Evolutionary conservation across 2,329 filamentous ascomycete species (phyloP).

Genomic region (Chrysoporthe austroafricana): DNA sequence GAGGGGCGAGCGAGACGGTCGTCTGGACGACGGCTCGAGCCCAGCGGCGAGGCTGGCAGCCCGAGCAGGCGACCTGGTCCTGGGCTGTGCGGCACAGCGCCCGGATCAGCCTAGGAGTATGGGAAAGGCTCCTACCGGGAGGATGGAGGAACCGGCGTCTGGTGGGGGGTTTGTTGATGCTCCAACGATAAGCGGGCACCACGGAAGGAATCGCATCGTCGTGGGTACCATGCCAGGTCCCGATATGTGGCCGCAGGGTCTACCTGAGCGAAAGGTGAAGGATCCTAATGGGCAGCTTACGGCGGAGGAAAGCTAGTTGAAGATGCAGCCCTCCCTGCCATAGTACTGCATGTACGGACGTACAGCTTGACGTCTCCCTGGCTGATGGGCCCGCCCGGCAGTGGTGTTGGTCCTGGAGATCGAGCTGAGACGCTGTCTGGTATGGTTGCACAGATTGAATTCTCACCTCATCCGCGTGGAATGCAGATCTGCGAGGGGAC

Average conservation of each 20-base stretch:
- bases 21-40: no score
- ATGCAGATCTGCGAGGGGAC: neutral
- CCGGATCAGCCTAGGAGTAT: neutral
- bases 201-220: neutral
- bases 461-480: slow-evolving; percentile 1
- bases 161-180: neutral
- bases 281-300: slow-evolving; percentile 5
- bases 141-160: neutral
- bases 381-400: no score
- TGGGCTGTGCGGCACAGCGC: slow-evolving; percentile 17
- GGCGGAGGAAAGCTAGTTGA: neutral
- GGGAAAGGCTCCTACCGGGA: neutral
- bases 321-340: neutral
- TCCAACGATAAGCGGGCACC: neutral
- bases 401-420: no score
- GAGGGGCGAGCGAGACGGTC: neutral
- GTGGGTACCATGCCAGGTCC: neutral
- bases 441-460: slow-evolving; percentile 6
- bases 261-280: neutral
- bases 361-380: no score
- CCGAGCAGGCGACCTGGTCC: neutral
- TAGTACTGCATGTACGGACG: no score
- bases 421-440: neutral
- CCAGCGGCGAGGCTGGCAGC: slow-evolving; percentile 6
- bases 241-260: neutral